Percentiles rank a stretch among this genome's conserved stretches.
phyloP scores from a whole-genome alignment of 208 protist species.

The Leishmania aethiopica region DNA sequence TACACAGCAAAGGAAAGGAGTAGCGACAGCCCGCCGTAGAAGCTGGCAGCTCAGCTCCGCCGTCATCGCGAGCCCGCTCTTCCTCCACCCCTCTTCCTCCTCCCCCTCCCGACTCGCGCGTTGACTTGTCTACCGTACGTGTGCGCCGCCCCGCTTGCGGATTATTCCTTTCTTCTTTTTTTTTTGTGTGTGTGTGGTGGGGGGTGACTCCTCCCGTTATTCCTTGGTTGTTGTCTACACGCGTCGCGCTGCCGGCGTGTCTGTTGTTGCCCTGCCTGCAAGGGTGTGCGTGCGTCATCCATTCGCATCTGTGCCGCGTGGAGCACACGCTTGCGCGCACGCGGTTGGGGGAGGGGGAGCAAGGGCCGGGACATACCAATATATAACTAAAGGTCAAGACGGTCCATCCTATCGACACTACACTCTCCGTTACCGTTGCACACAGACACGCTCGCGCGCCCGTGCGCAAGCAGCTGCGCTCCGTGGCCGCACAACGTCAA shows the following conservation, averaged over 20 bases:
- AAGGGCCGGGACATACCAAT: neutral
- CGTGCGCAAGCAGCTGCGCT: too few species aligned
- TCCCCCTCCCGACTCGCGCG: neutral
- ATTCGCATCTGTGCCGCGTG: neutral
- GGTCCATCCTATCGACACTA: neutral
- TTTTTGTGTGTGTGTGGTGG: too few species aligned
- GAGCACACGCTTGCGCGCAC: neutral
- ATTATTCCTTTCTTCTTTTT: neutral
- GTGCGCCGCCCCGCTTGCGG: neutral
- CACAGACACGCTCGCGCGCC: too few species aligned
- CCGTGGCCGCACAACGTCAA: too few species aligned
- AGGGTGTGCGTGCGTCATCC: too few species aligned
- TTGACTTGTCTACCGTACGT: neutral
- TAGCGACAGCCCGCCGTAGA: neutral
- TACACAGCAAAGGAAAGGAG: neutral
- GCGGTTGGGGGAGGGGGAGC: too few species aligned
- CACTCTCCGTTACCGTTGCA: neutral
- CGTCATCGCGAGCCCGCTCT: neutral
- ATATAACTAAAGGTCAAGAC: neutral
- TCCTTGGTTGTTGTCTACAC: neutral
- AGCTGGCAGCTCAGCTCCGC: neutral
- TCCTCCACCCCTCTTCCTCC: neutral
- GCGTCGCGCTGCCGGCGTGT: neutral
- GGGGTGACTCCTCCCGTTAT: neutral
- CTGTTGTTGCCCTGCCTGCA: too few species aligned